Conservation (phyloP, 148 eudicot genomes). For the Oxyria digyna region DNA sequence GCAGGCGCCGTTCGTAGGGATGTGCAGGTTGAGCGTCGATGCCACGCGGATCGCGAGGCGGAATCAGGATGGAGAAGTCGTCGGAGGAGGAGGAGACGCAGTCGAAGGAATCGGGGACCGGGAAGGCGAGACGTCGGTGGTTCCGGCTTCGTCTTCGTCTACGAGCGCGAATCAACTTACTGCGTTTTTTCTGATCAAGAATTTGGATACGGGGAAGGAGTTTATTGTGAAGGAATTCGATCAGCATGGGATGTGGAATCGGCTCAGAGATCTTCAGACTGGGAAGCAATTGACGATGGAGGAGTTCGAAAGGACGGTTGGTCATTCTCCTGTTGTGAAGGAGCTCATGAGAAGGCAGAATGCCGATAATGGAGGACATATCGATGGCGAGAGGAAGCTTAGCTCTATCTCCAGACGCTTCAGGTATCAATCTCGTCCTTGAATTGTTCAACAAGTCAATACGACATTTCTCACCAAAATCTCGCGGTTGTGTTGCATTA, state of each 20-base stretch:
- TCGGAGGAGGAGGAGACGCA: not conserved
- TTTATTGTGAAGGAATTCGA: constrained; percentile 77
- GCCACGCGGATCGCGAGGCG: not conserved
- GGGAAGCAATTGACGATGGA: constrained; percentile 87
- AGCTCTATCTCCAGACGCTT: constrained; percentile 50
- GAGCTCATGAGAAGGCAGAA: constrained; percentile 68
- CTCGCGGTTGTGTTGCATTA: not conserved
- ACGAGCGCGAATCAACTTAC: constrained; percentile 21
- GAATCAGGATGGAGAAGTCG: not conserved
- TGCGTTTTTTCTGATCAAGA: constrained; percentile 71
- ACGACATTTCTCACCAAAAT: not conserved
- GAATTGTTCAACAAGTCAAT: not conserved
- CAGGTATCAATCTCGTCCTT: constrained; percentile 11
- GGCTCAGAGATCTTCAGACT: constrained; percentile 72
- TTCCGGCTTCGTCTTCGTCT: not conserved
- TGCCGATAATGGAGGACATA: constrained; percentile 9
- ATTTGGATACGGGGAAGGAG: constrained; percentile 87
- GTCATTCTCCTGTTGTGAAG: constrained; percentile 82
- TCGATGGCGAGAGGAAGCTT: constrained; percentile 26
- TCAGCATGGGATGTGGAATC: constrained; percentile 84
- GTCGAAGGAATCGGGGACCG: not conserved
- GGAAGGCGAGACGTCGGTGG: not conserved
- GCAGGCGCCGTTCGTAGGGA: constrained; percentile 17
- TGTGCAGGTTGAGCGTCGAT: constrained; percentile 22
- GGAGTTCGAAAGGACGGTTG: constrained; percentile 80